phyloP scores from a whole-genome alignment of 2,329 filamentous ascomycete genomes.

The Beauveria caledonica region DNA sequence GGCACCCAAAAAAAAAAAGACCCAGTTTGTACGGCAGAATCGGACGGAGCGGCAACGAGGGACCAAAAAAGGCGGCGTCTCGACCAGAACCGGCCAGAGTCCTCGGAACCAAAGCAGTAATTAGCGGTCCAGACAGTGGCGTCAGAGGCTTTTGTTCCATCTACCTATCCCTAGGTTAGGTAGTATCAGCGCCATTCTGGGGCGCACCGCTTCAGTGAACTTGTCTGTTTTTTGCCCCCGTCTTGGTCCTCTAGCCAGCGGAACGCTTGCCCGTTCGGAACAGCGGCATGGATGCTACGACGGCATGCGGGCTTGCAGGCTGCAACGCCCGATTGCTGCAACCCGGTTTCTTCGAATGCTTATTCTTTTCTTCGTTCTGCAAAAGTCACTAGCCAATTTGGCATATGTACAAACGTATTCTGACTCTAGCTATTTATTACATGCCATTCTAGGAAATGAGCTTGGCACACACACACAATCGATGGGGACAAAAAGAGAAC shows the following conservation, averaged over 20 bases:
- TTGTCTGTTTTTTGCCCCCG: no score
- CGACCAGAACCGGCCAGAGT: conserved; percentile 2
- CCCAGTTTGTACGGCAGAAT: background rate
- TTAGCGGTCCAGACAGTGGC: conserved; percentile 7
- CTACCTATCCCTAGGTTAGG: background rate
- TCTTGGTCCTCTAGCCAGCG: background rate
- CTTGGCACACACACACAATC: background rate
- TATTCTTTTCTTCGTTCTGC: background rate
- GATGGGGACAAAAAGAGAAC: background rate
- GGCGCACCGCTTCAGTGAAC: background rate
- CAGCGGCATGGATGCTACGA: conserved; percentile 3
- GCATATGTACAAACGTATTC: background rate
- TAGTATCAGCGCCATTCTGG: background rate
- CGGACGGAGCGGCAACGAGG: background rate
- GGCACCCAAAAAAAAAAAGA: background rate
- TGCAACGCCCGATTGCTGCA: background rate
- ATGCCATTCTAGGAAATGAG: background rate
- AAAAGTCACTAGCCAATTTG: background rate
- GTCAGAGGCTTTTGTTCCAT: conserved; percentile 7
- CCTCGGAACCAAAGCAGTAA: conserved; percentile 5
- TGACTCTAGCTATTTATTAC: no score
- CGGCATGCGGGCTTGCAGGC: background rate
- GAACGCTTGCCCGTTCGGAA: conserved; percentile 5
- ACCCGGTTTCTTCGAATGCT: background rate
- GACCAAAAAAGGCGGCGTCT: background rate